Evolutionary conservation across 2,329 filamentous ascomycete genomes (phyloP).

Genomic region (Ophiosphaerella korrae): DNA sequence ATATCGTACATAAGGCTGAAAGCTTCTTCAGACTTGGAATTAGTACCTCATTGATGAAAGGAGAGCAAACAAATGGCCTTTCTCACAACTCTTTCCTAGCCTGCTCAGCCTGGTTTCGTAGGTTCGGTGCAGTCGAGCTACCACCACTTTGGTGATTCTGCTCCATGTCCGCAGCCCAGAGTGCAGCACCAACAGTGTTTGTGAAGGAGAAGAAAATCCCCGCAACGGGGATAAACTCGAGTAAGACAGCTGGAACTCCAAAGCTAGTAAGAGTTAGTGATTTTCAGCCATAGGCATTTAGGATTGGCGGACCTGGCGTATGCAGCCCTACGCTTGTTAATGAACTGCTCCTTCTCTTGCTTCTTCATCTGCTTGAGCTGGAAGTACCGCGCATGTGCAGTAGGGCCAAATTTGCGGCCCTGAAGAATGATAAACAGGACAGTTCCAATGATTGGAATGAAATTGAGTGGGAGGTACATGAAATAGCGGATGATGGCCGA

Average conservation of each 20-base stretch:
- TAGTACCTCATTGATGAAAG: constrained; percentile 10
- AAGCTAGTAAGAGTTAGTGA: constrained; percentile 37
- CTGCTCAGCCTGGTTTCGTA: constrained; percentile 43
- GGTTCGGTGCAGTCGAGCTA: constrained; percentile 41
- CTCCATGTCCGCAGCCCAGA: constrained; percentile 93
- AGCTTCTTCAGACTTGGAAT: constrained; percentile 10
- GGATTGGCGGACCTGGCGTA: constrained; percentile 70
- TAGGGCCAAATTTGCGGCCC: constrained; percentile 58
- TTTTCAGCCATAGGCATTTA: no score
- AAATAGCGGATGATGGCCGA: constrained; percentile 74
- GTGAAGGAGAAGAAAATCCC: constrained; percentile 89
- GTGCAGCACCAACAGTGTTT: constrained; percentile 86
- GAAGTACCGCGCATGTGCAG: constrained; percentile 73
- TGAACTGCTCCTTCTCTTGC: constrained; percentile 68
- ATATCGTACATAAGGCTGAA: constrained; percentile 11
- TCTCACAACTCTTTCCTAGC: constrained; percentile 44
- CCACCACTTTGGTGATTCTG: constrained; percentile 47
- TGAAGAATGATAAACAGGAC: constrained; percentile 79
- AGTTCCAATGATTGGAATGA: constrained; percentile 88
- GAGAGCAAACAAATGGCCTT: constrained; percentile 2
- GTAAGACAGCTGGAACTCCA: constrained; percentile 78
- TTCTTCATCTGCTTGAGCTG: constrained; percentile 84
- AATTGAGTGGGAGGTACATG: constrained; percentile 88
- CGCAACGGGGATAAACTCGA: constrained; percentile 83
- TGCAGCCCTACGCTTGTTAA: constrained; percentile 71